Conservation (phyloP, 179 eudicot genomes). For the Carnegiea gigantea region DNA sequence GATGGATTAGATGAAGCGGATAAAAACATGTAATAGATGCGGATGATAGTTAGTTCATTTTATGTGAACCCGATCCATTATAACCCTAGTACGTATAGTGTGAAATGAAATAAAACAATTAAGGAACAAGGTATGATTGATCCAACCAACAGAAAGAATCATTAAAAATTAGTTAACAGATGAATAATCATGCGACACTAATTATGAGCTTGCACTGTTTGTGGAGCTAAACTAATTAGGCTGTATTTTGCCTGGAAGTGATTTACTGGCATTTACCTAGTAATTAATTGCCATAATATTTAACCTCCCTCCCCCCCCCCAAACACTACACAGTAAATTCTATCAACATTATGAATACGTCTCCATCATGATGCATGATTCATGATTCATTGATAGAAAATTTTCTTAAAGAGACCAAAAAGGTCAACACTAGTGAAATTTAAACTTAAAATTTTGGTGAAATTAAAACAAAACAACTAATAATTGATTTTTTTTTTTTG, state of each 20-base stretch:
- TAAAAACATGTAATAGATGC: too few species aligned
- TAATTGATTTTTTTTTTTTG: too few species aligned
- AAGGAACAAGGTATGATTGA: not conserved
- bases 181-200: not conserved
- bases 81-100: not conserved
- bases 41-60: too few species aligned
- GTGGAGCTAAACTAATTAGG: not conserved
- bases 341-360: not conserved
- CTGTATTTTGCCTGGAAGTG: not conserved
- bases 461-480: too few species aligned
- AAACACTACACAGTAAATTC: not conserved
- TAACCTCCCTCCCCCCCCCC: not conserved
- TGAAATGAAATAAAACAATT: not conserved
- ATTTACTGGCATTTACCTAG: not conserved
- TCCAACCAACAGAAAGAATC: not conserved
- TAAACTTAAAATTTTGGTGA: too few species aligned
- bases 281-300: not conserved
- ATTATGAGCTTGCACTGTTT: not conserved
- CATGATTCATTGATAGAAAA: not conserved
- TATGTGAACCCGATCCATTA: too few species aligned
- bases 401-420: not conserved
- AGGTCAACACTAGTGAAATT: not conserved
- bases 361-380: constrained; percentile 1
- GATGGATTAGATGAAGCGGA: too few species aligned
- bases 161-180: not conserved